Evolutionary conservation across 768 basidiomycete species (phyloP).

Genomic region (Russula ochroleuca): DNA sequence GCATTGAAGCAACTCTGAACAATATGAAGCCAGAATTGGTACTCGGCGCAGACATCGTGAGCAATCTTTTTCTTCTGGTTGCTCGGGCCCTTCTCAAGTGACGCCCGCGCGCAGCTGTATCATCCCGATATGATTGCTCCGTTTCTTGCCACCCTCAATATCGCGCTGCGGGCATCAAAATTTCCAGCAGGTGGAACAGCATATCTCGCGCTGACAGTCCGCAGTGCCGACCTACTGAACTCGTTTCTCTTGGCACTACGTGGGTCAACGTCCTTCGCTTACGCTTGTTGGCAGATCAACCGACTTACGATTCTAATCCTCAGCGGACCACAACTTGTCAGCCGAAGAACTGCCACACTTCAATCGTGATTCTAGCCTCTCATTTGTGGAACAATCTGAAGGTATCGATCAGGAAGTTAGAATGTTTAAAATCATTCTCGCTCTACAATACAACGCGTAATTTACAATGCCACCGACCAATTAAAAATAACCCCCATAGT

Average conservation of each 20-base stretch:
- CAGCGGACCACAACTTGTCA: constrained; percentile 17
- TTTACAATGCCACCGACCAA: background rate
- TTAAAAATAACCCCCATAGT: background rate
- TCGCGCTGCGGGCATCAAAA: constrained; percentile 16
- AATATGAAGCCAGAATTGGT: constrained; percentile 52
- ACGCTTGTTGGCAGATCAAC: background rate
- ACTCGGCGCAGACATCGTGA: constrained; percentile 66
- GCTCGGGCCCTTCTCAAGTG: background rate
- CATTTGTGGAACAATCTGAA: constrained; percentile 21
- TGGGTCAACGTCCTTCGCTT: constrained; percentile 3
- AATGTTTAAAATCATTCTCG: constrained; percentile 9
- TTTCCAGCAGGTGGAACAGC: constrained; percentile 3
- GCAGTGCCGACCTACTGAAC: constrained; percentile 17
- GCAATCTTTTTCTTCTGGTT: constrained; percentile 21
- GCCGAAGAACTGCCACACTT: constrained; percentile 14
- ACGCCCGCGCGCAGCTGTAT: constrained; percentile 13
- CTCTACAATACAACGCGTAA: background rate
- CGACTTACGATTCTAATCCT: background rate
- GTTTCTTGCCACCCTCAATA: constrained; percentile 23
- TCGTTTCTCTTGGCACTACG: constrained; percentile 18
- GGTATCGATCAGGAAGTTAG: constrained; percentile 17
- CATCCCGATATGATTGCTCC: constrained; percentile 22
- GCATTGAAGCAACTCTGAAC: constrained; percentile 37
- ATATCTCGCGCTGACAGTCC: constrained; percentile 27
- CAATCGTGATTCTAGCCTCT: background rate